phyloP scores from a whole-genome alignment of 441 rosid genomes.

The Populus tomentosa region DNA sequence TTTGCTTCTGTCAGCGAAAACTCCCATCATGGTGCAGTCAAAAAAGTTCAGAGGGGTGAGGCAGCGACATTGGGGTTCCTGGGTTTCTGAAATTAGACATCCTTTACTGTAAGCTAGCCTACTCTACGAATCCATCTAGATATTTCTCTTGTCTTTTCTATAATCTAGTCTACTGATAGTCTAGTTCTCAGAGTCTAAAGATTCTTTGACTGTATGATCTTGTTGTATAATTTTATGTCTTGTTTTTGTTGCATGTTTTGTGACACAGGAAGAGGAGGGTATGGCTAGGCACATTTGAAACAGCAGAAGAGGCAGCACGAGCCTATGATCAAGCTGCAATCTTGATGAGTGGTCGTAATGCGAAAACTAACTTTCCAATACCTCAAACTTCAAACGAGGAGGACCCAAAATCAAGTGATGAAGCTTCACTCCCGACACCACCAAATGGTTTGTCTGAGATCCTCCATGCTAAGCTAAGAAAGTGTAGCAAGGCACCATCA shows the following conservation, averaged over 20 bases:
- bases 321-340: constrained; percentile 82
- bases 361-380: constrained; percentile 69
- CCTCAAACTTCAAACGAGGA: constrained; percentile 25
- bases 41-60: constrained; percentile 28
- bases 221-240: neutral
- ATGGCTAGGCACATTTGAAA: constrained; percentile 40
- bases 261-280: constrained; percentile 64
- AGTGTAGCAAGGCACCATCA: constrained; percentile 65
- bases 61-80: constrained; percentile 51
- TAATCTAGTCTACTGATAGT: neutral
- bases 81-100: constrained; percentile 60
- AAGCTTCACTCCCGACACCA: constrained; percentile 1
- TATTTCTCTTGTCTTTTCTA: neutral
- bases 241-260: neutral
- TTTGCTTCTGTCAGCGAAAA: neutral
- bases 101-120: constrained; percentile 37
- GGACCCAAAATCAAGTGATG: constrained; percentile 10
- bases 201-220: neutral
- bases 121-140: neutral
- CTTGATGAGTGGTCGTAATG: constrained; percentile 69
- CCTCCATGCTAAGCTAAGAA: constrained; percentile 67
- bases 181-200: neutral
- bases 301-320: constrained; percentile 63
- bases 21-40: constrained; percentile 37
- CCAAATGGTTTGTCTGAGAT: constrained; percentile 45